Evolutionary conservation across 108 stramenopile genomes (phyloP), one percentile per base, ranked within the genome.

Genomic region (Cyclotella choctawhatcheeana): DNA sequence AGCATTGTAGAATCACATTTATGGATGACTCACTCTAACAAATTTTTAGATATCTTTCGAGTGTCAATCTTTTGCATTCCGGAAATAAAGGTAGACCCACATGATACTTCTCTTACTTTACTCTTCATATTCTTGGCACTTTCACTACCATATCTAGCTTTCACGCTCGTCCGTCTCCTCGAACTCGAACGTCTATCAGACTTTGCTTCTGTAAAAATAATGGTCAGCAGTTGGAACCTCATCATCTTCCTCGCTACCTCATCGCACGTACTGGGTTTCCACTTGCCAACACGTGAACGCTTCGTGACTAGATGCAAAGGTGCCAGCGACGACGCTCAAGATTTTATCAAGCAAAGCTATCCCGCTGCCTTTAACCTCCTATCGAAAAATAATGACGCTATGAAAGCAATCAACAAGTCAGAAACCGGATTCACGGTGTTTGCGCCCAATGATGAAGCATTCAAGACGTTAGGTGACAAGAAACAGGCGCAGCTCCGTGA

Each of bases 401-500:
- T 79, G 64, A 79, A 79, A 58, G 53, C 62, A 25, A 51, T 79
- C 27, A 71, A 61, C 58, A 67, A 79, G 43, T 62, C 70, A 0
- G 74, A 79, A 17, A 43, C 3, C 3, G 89, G 89, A 0, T 92
- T 76, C 45, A 94, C 93, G 20, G 53, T 92, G 10, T 90, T 94
- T 74, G 90, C 82, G n/a, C 89, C 93, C 22, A 90, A 72, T 34
- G 86, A 82, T 12, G 67, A 47, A 0, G 90, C 90, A n/a, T 85
- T 94, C 55, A 53, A 60, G 47, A 33, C 47, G 2, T 58, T 94
- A 22, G 93, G 90, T 25, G 85, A 88, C 12, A 90, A 89, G 68
- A 85, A 78, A 50, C 34, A 55, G 0, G 21, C 1, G 2, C 90
- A 91, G 64, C 55, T 94, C 17, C 29, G 73, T 2, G 93, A 94